phyloP scores from a whole-genome alignment of 73 alveolate genomes.

The Effrenium voratum region DNA sequence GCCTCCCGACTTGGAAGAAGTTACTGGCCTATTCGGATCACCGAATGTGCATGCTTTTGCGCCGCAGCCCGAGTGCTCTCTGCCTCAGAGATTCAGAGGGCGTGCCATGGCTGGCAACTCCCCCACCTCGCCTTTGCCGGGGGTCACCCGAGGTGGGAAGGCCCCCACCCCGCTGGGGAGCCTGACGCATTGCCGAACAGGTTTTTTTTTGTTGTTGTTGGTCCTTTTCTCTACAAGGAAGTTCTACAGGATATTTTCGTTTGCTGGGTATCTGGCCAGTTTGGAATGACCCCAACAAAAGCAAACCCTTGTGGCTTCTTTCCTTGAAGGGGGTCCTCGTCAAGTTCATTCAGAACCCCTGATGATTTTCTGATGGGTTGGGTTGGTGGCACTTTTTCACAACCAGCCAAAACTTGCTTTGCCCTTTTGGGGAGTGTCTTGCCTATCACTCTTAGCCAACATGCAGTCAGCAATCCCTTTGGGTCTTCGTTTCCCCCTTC shows the following conservation, averaged over 20 bases:
- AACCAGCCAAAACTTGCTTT: neutral
- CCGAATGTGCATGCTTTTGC: neutral
- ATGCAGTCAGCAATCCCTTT: neutral
- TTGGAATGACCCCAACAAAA: neutral
- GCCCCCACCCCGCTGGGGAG: constrained; percentile 47
- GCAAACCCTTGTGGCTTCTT: neutral
- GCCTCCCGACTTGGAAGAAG: neutral
- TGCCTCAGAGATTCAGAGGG: neutral
- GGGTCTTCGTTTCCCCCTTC: neutral
- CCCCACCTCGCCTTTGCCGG: constrained; percentile 79
- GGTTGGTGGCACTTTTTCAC: neutral
- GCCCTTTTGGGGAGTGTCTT: neutral
- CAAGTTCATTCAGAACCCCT: neutral
- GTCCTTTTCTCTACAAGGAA: neutral
- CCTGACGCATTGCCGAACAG: no score
- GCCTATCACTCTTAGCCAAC: neutral
- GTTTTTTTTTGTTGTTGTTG: no score
- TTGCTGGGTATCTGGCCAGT: no score
- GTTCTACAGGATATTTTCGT: neutral
- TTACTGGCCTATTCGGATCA: neutral
- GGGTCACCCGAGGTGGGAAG: constrained; percentile 78
- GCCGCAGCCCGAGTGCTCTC: constrained; percentile 7
- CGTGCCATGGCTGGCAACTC: constrained; percentile 93
- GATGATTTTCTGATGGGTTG: neutral
- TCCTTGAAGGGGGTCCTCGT: neutral